These are phyloP conservation scores for Gossypium laxum DNA, from an alignment of 441 rosid genomes.

Conservation along the genomic window DNA sequence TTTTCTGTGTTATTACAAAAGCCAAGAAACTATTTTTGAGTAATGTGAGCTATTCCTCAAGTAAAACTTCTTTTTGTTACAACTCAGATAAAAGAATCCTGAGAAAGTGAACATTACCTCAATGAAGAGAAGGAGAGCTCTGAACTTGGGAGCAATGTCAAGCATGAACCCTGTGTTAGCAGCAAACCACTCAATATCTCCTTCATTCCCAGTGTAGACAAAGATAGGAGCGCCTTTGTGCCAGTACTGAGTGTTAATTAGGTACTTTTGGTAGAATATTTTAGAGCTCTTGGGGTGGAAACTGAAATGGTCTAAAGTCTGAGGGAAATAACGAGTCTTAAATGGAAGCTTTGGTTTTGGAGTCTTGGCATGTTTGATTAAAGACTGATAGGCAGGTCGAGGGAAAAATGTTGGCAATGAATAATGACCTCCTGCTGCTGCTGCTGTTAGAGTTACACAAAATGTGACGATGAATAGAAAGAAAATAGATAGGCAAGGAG, in stretches of 20 bases:
- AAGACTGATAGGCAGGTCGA: conserved; percentile 29
- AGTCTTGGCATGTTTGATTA: conserved; percentile 22
- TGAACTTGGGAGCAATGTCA: conserved; percentile 69
- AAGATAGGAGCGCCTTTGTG: conserved; percentile 53
- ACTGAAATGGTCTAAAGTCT: conserved; percentile 58
- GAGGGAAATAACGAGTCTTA: conserved; percentile 52
- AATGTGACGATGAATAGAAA: conserved; percentile 18
- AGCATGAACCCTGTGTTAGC: conserved; percentile 65
- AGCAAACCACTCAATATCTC: conserved; percentile 76
- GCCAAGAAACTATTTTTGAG: background rate
- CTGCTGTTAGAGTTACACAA: conserved; percentile 9
- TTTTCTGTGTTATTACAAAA: background rate
- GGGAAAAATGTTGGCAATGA: conserved; percentile 27
- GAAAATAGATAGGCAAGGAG: conserved; percentile 17
- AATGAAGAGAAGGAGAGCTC: conserved; percentile 59
- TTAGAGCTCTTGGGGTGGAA: conserved; percentile 44
- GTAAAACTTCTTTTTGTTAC: too few relatives aligned
- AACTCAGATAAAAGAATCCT: background rate
- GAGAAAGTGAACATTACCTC: conserved; percentile 33
- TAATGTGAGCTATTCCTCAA: background rate
- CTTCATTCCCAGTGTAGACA: conserved; percentile 73
- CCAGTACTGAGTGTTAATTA: conserved; percentile 45
- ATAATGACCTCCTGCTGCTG: conserved; percentile 1
- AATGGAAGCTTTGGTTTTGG: conserved; percentile 31
- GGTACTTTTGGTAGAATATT: conserved; percentile 57